phyloP scores from a whole-genome alignment of 2,329 filamentous ascomycete genomes.

The Proliferodiscus dingleyae region DNA sequence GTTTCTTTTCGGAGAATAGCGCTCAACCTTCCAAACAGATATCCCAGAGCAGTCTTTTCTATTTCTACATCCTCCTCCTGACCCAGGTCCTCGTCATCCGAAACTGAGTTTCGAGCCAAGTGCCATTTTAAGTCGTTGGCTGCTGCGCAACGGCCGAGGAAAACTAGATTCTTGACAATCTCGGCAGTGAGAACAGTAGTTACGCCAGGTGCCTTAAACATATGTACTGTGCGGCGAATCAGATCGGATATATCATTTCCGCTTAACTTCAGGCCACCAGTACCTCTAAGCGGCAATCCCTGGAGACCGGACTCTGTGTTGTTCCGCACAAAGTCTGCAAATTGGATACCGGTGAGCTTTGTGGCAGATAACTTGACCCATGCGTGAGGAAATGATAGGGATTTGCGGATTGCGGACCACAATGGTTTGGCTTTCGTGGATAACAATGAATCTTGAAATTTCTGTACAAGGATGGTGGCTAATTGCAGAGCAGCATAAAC shows the following conservation, averaged over 20 bases:
- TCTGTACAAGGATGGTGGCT: constrained; percentile 61
- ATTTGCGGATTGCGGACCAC: constrained; percentile 65
- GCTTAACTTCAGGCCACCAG: constrained; percentile 64
- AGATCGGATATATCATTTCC: constrained; percentile 58
- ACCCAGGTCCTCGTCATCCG: constrained; percentile 37
- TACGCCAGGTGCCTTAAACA: constrained; percentile 58
- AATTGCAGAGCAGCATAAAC: constrained; percentile 69
- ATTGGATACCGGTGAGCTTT: constrained; percentile 69
- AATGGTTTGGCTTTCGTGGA: constrained; percentile 54
- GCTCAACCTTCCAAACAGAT: constrained; percentile 74
- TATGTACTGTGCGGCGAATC: constrained; percentile 45
- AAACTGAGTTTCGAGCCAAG: constrained; percentile 38
- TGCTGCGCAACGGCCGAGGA: constrained; percentile 64
- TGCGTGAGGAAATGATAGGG: constrained; percentile 66
- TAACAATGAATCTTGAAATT: constrained; percentile 60
- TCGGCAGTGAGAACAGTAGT: constrained; percentile 74
- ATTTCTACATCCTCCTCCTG: constrained; percentile 41
- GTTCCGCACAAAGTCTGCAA: constrained; percentile 70
- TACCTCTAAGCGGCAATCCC: constrained; percentile 60
- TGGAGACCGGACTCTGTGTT: constrained; percentile 49
- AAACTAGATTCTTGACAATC: constrained; percentile 74
- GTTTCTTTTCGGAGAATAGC: constrained; percentile 74
- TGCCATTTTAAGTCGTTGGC: constrained; percentile 50
- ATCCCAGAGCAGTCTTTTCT: constrained; percentile 54
- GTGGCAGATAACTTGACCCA: constrained; percentile 75